Conservation (phyloP, 352 stramenopile species). For the Pythium periplocum region DNA sequence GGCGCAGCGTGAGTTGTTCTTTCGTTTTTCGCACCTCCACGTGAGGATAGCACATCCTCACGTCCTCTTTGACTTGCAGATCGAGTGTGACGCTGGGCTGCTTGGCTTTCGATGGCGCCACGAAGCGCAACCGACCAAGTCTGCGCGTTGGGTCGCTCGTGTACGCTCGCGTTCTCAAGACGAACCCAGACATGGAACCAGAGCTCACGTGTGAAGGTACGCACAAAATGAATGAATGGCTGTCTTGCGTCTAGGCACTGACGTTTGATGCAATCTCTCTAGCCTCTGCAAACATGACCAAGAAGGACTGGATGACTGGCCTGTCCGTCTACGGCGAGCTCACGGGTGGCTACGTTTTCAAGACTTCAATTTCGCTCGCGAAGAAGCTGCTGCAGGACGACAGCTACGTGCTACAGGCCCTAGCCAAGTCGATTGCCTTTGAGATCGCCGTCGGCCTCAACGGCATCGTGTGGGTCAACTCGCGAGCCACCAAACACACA, state of each 20-base stretch:
- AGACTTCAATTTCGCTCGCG: conserved; percentile 71
- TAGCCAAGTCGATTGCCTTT: conserved; percentile 87
- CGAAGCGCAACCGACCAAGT: conserved; percentile 95
- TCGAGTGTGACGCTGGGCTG: conserved; percentile 60
- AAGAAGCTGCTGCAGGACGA: conserved; percentile 72
- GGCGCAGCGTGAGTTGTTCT: conserved; percentile 72
- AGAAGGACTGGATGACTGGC: conserved; percentile 99
- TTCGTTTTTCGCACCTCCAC: too few species aligned
- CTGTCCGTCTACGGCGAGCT: conserved; percentile 95
- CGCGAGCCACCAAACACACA: conserved; percentile 73
- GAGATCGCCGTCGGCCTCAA: conserved; percentile 96
- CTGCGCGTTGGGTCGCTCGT: conserved; percentile 91
- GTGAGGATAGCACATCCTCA: too few species aligned
- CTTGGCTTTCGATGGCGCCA: conserved; percentile 96
- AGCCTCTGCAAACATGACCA: conserved; percentile 75
- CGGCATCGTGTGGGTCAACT: conserved; percentile 95
- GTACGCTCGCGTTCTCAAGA: conserved; percentile 92
- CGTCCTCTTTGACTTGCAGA: conserved; percentile 16
- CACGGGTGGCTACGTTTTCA: conserved; percentile 89
- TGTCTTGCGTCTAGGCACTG: too few species aligned
- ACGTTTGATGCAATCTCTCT: too few species aligned
- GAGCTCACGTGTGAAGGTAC: conserved; percentile 94
- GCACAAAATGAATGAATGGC: too few species aligned
- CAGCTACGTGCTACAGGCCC: conserved; percentile 73
- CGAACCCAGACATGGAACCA: conserved; percentile 86